Percentiles rank a stretch among this genome's conserved stretches.
Evolutionary conservation across 2,329 filamentous ascomycete species (phyloP).

Genomic region (Blumeriella jaapii): DNA sequence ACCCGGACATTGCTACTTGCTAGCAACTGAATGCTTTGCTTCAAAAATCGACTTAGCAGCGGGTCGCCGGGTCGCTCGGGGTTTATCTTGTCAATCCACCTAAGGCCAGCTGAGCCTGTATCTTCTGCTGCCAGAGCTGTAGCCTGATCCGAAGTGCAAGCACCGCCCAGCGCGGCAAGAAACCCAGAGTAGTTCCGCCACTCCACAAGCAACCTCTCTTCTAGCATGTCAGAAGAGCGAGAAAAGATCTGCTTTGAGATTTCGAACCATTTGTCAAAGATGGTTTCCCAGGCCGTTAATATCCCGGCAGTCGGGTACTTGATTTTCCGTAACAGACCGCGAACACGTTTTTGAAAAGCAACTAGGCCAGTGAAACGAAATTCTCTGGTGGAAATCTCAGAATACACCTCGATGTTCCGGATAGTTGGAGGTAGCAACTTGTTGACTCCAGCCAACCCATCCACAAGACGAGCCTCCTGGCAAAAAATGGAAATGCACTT

Average conservation of each 20-base stretch:
- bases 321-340: slow-evolving; percentile 47
- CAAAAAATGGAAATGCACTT: slow-evolving; percentile 49
- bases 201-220: slow-evolving; percentile 46
- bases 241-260: slow-evolving; percentile 51
- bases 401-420: slow-evolving; percentile 48
- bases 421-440: slow-evolving; percentile 42
- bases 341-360: slow-evolving; percentile 56
- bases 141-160: slow-evolving; percentile 51
- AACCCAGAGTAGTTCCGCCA: slow-evolving; percentile 63
- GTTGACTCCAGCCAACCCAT: slow-evolving; percentile 37
- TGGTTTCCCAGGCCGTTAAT: slow-evolving; percentile 53
- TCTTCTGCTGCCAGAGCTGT: slow-evolving; percentile 44
- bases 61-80: slow-evolving; percentile 50
- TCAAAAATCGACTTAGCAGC: slow-evolving; percentile 47
- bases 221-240: slow-evolving; percentile 37
- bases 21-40: slow-evolving; percentile 52
- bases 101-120: slow-evolving; percentile 41
- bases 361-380: slow-evolving; percentile 59
- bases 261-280: slow-evolving; percentile 53
- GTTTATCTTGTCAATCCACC: slow-evolving; percentile 47
- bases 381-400: slow-evolving; percentile 49
- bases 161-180: slow-evolving; percentile 53
- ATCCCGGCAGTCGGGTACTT: slow-evolving; percentile 55
- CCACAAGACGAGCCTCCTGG: slow-evolving; percentile 47
- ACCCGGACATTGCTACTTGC: slow-evolving; percentile 53